Evolutionary conservation across 495 filamentous ascomycete species (phyloP), one percentile per base, ranked within the genome.

Genomic region (Lepidopterella palustris): DNA sequence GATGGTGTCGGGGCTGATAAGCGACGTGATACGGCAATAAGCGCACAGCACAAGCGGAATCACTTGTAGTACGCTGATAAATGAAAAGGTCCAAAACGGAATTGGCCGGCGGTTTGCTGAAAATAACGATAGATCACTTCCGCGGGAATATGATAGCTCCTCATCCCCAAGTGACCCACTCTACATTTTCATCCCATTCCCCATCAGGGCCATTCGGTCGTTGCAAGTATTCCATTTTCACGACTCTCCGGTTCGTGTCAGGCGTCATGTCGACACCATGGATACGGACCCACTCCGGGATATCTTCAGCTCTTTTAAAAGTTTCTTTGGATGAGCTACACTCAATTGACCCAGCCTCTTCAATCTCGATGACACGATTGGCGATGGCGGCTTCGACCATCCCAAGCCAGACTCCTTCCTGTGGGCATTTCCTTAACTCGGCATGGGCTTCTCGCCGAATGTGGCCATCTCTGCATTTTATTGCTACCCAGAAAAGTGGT

Each of bases 391-490:
- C 62, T 27, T 64, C 52, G 13, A 60, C 57, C 5, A 42, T 29
- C 5, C 57, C 57, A 32, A 60, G 32, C 62, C 62, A 64, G 32
- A 60, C 31, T 10, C 62, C 62, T 29, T 64, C 62, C 39, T 64
- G 62, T 8, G 28, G 35, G 6, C 57, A 60, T 2, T 23, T 25
- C 20, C 55, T 45, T 11, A 64, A 52, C 0, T 60, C 29, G 2
- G 52, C 55, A 10, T 60, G 50, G 3, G 62, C 62, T 0, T 53
- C 51, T 5, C 62, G 57, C 3, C 62, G 57, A 9, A 60, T 53
- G 18, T 50, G 11, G 18, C 62, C 57, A 35, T 64, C 62, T 8
- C 62, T 57, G 11, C 48, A 56, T 54, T 60, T 60, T 1, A 64
- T 45, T 2, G 53, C 57, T 0, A 48, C 27, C 57, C 57, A 64